Percentiles rank a stretch among this genome's conserved stretches.
phyloP scores from a whole-genome alignment of 306 rosid genomes.

The Ziziphus jujuba region DNA sequence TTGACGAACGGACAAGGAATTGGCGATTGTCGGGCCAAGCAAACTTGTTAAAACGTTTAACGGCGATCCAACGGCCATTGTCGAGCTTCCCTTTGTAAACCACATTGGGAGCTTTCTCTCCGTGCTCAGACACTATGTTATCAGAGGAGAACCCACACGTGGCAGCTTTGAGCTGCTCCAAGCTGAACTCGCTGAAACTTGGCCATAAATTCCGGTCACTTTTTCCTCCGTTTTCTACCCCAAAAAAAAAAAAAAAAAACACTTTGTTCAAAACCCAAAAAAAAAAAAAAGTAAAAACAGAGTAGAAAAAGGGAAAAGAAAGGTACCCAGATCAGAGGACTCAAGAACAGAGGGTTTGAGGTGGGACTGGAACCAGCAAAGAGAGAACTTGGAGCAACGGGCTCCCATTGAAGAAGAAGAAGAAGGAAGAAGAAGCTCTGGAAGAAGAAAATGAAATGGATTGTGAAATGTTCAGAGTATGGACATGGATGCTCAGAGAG shows the following conservation, averaged over 20 bases:
- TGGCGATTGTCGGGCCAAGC: slow-evolving; percentile 97
- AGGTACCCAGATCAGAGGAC: slow-evolving; percentile 71
- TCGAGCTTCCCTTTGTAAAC: slow-evolving; percentile 82
- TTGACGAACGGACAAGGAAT: slow-evolving; percentile 75
- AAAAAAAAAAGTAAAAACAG: not conserved
- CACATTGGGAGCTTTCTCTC: slow-evolving; percentile 89
- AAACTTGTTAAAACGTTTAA: slow-evolving; percentile 88
- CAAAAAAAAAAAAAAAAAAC: slow-evolving; percentile 4
- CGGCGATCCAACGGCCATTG: slow-evolving; percentile 60
- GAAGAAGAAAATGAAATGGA: slow-evolving; percentile 10
- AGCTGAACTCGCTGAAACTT: slow-evolving; percentile 66
- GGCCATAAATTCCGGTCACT: slow-evolving; percentile 50
- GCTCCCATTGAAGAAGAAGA: slow-evolving; percentile 62
- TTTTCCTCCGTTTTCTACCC: slow-evolving; percentile 82
- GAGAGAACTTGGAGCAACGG: slow-evolving; percentile 86
- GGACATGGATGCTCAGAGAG: slow-evolving; percentile 10
- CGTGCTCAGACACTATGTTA: slow-evolving; percentile 89
- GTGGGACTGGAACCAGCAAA: slow-evolving; percentile 83
- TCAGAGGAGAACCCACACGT: slow-evolving; percentile 72
- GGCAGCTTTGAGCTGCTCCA: slow-evolving; percentile 69
- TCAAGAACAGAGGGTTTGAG: slow-evolving; percentile 79
- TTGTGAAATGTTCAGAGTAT: slow-evolving; percentile 12
- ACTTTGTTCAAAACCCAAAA: not conserved
- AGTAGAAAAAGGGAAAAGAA: not conserved
- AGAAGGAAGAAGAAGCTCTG: slow-evolving; percentile 9